Percentiles rank a stretch among this genome's conserved stretches.
Evolutionary conservation across 257 asterid species (phyloP).

Genomic region (Primulina huaijiensis): DNA sequence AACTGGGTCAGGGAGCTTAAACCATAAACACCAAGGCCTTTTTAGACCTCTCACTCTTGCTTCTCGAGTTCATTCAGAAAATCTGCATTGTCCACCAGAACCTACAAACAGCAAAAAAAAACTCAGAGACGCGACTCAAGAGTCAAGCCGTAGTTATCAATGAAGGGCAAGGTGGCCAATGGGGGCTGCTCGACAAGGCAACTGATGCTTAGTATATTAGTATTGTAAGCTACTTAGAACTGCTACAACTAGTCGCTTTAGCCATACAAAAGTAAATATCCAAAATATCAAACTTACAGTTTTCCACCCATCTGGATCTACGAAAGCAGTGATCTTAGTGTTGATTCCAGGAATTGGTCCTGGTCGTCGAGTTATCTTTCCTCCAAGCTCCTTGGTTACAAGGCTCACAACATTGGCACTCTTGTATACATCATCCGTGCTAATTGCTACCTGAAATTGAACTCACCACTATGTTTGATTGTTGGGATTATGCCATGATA

Average conservation of each 20-base stretch:
- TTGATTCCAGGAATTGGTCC: slow-evolving; percentile 89
- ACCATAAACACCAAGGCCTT: slow-evolving; percentile 19
- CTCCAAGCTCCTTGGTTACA: slow-evolving; percentile 83
- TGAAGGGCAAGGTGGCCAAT: no score
- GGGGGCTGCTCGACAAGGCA: no score
- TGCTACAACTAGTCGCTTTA: neutral
- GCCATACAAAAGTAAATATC: neutral
- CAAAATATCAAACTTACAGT: slow-evolving; percentile 50
- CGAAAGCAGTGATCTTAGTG: slow-evolving; percentile 84
- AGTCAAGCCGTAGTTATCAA: no score
- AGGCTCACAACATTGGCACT: slow-evolving; percentile 81
- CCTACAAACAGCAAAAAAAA: slow-evolving; percentile 41
- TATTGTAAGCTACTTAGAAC: neutral
- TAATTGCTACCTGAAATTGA: slow-evolving; percentile 59
- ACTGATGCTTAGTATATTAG: neutral
- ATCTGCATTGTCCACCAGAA: slow-evolving; percentile 85
- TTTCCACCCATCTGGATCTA: slow-evolving; percentile 99
- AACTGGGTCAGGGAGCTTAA: neutral
- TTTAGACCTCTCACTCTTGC: slow-evolving; percentile 25
- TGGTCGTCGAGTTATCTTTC: slow-evolving; percentile 83
- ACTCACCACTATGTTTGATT: neutral
- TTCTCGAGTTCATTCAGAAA: slow-evolving; percentile 77
- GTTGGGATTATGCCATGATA: slow-evolving; percentile 3
- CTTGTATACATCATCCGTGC: slow-evolving; percentile 90
- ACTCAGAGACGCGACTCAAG: neutral